Percentiles rank a stretch among this genome's conserved stretches.
phyloP scores from a whole-genome alignment of 108 stramenopile species.

The Cylindrotheca closterium region DNA sequence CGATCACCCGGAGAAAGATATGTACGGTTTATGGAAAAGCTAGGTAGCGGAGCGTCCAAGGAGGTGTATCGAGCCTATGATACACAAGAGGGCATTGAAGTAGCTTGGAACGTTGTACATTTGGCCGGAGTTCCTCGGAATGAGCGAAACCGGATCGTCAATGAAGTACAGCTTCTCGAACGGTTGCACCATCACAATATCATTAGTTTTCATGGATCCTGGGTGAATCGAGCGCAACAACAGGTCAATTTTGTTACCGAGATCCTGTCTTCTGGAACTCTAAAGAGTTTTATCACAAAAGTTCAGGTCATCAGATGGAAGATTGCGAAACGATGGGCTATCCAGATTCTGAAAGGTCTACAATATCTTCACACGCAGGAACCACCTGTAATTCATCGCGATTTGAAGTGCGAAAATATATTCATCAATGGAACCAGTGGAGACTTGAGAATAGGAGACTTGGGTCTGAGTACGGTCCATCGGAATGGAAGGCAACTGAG shows the following conservation, averaged over 20 bases:
- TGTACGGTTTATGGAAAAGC: constrained; percentile 93
- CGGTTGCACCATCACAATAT: constrained; percentile 94
- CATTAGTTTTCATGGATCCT: constrained; percentile 96
- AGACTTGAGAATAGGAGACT: constrained; percentile 96
- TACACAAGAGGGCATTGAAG: constrained; percentile 95
- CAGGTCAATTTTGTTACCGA: constrained; percentile 96
- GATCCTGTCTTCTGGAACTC: constrained; percentile 92
- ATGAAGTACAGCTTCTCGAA: constrained; percentile 95
- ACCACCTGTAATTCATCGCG: constrained; percentile 98
- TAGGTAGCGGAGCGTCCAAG: constrained; percentile 95
- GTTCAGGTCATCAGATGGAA: constrained; percentile 96
- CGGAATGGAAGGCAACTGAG: constrained; percentile 83
- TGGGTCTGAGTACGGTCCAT: constrained; percentile 92
- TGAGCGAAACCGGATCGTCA: constrained; percentile 91
- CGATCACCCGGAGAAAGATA: constrained; percentile 90
- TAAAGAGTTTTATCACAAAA: constrained; percentile 92
- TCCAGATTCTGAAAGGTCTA: constrained; percentile 94
- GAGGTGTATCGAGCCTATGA: constrained; percentile 97
- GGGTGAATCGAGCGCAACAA: constrained; percentile 94
- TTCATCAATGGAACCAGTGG: constrained; percentile 98
- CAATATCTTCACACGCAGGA: constrained; percentile 96
- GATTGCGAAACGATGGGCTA: constrained; percentile 94
- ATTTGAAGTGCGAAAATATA: constrained; percentile 94
- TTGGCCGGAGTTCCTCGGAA: constrained; percentile 84
- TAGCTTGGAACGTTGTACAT: constrained; percentile 98